Evolutionary conservation across 768 basidiomycete genomes (phyloP), one percentile per base, ranked within the genome.

Genomic region (Tulasnella sp.): DNA sequence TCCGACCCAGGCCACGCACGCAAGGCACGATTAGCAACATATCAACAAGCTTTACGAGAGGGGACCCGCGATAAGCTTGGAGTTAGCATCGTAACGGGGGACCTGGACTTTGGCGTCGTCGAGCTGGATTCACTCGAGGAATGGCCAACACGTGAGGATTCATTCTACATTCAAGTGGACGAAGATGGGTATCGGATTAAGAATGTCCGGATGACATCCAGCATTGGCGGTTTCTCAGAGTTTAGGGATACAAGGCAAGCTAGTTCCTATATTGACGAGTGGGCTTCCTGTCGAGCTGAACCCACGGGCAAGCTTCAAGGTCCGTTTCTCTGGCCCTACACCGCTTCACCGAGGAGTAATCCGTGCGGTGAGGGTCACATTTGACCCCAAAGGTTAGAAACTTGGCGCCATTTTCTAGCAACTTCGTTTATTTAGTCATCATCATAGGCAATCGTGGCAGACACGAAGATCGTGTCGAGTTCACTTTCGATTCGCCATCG

Each of bases 401-500:
- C 2, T 9, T 10, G 27, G 2, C 1, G n/a, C 21, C 14, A n/a
- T 8, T 62, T 9, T 75, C 36, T 52, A 12, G 42, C 24, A 24
- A n/a, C 2, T 18, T 31, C 10, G 24, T 44, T 48, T 5, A 42
- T 48, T 16, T 34, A 31, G 19, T 14, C 3, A 0, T 31, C 34
- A 8, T 44, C 2, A 24, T 16, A 75, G 75, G 75, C 27, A 75
- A 75, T 36, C 68, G 40, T 4, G 80, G 80, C n/a, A 34, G 39
- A n/a, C 80, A 80, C 71, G 80, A 81, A n/a, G 80, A 81, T 38
- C 68, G 80, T 10, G 44, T 71, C 14, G 75, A 74, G 42, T 42
- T 81, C 36, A 79, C 73, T 19, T 81, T 81, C 68, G 56, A 40
- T 4, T 80, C 27, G 14, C 31, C 56, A 27, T 39, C 39, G 21